Percentiles rank a stretch among this genome's conserved stretches.
phyloP scores from a whole-genome alignment of 345 rosid species.

The Kernera saxatilis region DNA sequence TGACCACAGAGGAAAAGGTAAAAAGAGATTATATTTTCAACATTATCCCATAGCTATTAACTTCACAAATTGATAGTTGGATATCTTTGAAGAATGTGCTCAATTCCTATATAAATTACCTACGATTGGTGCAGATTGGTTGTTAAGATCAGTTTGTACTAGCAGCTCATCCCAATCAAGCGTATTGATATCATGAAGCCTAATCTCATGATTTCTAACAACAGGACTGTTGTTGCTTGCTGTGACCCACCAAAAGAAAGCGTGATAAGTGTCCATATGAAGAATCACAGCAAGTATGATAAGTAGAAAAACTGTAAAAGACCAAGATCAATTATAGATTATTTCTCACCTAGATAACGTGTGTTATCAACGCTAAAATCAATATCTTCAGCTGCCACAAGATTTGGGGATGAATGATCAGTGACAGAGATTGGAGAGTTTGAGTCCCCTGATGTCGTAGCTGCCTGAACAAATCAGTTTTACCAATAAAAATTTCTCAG shows the following conservation, averaged over 20 bases:
- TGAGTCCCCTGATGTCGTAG: conserved; percentile 76
- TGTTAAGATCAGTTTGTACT: conserved; percentile 43
- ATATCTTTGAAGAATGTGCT: not conserved
- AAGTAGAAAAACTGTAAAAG: not conserved
- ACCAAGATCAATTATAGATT: conserved; percentile 24
- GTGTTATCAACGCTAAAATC: conserved; percentile 50
- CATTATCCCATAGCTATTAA: not conserved
- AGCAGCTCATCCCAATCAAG: conserved; percentile 97
- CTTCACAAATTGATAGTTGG: not conserved
- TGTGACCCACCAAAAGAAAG: conserved; percentile 36
- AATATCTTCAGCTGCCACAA: conserved; percentile 48
- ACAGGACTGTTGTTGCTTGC: conserved; percentile 44
- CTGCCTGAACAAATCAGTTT: conserved; percentile 48
- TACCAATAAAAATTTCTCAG: not conserved
- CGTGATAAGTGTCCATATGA: conserved; percentile 2
- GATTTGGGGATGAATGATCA: conserved; percentile 50
- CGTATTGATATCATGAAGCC: conserved; percentile 86
- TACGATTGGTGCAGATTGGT: conserved; percentile 31
- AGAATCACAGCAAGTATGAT: not conserved
- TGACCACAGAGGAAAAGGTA: conserved; percentile 29
- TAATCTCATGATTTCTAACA: conserved; percentile 52
- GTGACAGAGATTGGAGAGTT: conserved; percentile 70
- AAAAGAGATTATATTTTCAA: not conserved
- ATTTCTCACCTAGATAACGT: conserved; percentile 34
- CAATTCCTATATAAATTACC: conserved; percentile 40